These are phyloP conservation scores for Venturia aucupariae DNA, from an alignment of 2,329 filamentous ascomycete genomes.

Conservation along the genomic window DNA sequence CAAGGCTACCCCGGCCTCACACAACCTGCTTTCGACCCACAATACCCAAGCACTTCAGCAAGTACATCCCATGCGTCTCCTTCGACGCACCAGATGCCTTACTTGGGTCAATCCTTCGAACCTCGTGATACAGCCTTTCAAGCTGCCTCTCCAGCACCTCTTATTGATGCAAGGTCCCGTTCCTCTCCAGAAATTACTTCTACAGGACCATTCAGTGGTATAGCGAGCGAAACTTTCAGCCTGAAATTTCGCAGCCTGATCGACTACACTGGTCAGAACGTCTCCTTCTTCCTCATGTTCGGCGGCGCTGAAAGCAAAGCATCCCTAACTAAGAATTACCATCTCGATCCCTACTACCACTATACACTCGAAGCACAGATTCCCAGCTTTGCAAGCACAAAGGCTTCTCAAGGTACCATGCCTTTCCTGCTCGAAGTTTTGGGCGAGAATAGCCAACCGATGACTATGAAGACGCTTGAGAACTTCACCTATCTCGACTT, in stretches of 20 bases:
- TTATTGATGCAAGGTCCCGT: constrained; percentile 53
- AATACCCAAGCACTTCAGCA: constrained; percentile 41
- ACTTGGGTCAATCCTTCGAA: constrained; percentile 34
- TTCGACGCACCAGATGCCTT: constrained; percentile 34
- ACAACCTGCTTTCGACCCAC: constrained; percentile 39
- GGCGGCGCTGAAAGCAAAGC: constrained; percentile 66
- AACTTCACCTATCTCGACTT: constrained; percentile 51
- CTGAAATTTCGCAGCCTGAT: constrained; percentile 5
- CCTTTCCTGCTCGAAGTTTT: constrained; percentile 53
- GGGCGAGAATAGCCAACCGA: constrained; percentile 42
- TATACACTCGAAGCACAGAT: constrained; percentile 67
- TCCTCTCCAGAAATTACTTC: constrained; percentile 56
- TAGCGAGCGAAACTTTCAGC: constrained; percentile 38
- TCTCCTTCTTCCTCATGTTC: constrained; percentile 58
- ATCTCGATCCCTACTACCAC: constrained; percentile 51
- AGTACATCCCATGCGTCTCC: constrained; percentile 40
- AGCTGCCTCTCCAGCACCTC: constrained; percentile 56
- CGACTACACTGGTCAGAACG: constrained; percentile 1
- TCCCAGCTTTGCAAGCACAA: constrained; percentile 53
- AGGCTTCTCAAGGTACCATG: constrained; percentile 46
- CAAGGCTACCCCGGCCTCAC: constrained; percentile 39
- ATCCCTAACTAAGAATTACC: constrained; percentile 51
- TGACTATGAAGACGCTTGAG: constrained; percentile 47
- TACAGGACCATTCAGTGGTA: constrained; percentile 60
- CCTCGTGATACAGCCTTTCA: constrained; percentile 30